These are phyloP conservation scores for Arthrocladium fulminans DNA, from an alignment of 2,329 filamentous ascomycete genomes.

Conservation along the genomic window DNA sequence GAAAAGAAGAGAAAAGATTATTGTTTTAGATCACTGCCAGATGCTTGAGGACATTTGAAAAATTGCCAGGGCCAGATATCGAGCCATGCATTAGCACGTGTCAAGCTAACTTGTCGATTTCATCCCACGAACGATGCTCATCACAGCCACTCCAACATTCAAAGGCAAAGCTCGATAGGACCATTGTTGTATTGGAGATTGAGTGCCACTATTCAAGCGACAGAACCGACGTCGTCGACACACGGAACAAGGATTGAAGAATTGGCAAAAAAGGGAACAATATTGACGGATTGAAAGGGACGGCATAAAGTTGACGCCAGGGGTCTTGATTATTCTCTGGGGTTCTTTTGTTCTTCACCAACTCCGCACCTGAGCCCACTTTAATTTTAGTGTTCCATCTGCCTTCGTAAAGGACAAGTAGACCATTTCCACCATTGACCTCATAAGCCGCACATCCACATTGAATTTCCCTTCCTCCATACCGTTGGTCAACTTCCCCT, in stretches of 20 bases:
- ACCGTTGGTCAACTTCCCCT: conserved; percentile 11
- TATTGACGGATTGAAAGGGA: neutral
- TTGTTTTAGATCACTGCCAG: too few relatives aligned
- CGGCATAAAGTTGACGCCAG: neutral
- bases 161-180: too few relatives aligned
- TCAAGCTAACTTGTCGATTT: neutral
- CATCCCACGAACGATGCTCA: too few relatives aligned
- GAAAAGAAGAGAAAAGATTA: too few relatives aligned
- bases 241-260: too few relatives aligned
- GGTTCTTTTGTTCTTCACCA: conserved; percentile 5
- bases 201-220: too few relatives aligned
- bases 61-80: neutral
- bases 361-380: conserved; percentile 5
- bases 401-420: conserved; percentile 8
- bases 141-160: too few relatives aligned
- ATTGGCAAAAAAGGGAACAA: neutral
- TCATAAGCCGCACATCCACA: neutral
- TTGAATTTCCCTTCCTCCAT: neutral
- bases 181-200: too few relatives aligned
- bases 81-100: neutral
- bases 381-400: conserved; percentile 7
- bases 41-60: neutral
- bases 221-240: too few relatives aligned
- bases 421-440: conserved; percentile 4
- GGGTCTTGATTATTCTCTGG: conserved; percentile 1